Percentiles rank a stretch among this genome's conserved stretches.
These are phyloP conservation scores for Wickerhamiella allomyrinae DNA, from an alignment of 805 yeast genomes.

Conservation along the genomic window DNA sequence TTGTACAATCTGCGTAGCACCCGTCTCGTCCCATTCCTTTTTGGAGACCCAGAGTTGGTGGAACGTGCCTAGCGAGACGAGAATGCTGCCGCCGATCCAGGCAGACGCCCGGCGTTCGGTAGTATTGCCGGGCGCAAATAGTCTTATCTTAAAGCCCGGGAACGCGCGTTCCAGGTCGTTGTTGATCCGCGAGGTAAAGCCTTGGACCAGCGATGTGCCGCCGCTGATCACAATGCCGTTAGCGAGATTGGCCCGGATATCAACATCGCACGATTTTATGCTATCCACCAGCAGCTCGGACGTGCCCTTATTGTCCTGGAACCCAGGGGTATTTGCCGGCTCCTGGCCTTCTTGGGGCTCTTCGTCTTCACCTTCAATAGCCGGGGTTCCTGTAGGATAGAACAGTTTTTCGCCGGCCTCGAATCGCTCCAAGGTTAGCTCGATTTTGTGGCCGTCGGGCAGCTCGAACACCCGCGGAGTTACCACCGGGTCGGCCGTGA, in stretches of 20 bases:
- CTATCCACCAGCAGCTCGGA: slow-evolving; percentile 47
- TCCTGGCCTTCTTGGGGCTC: slow-evolving; percentile 7
- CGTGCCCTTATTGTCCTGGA: slow-evolving; percentile 26
- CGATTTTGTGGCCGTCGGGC: slow-evolving; percentile 47
- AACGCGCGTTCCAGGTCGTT: slow-evolving; percentile 52
- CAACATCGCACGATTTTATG: slow-evolving; percentile 48
- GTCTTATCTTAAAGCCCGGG: slow-evolving; percentile 75
- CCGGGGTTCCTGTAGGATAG: slow-evolving; percentile 11
- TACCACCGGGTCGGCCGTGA: slow-evolving; percentile 20
- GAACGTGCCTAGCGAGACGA: slow-evolving; percentile 81
- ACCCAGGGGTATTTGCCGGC: slow-evolving; percentile 1
- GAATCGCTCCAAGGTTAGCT: slow-evolving; percentile 46
- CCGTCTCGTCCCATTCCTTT: slow-evolving; percentile 77
- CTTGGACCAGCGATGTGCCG: slow-evolving; percentile 66
- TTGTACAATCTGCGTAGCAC: slow-evolving; percentile 35
- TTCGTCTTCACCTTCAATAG: not conserved
- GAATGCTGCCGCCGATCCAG: slow-evolving; percentile 87
- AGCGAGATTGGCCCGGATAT: slow-evolving; percentile 75
- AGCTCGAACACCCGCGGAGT: slow-evolving; percentile 39
- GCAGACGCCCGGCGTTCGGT: slow-evolving; percentile 66
- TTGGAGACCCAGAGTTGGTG: slow-evolving; percentile 94
- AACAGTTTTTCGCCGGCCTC: slow-evolving; percentile 62
- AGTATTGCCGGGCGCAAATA: slow-evolving; percentile 60
- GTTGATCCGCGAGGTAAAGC: slow-evolving; percentile 61
- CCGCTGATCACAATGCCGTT: slow-evolving; percentile 84